Conservation (phyloP, 176 grass and related monocot species). For the Zea mays region Zm-B73-REFERENCE-NAM-5.0 NC_050101.1:47114501-47115000, state of each 20-base stretch:
- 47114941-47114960: constrained; percentile 93
- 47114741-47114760: constrained; percentile 97
- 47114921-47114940: constrained; percentile 95
- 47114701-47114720: constrained; percentile 80
- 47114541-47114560: not conserved
- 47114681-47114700: constrained; percentile 71
- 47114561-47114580: not conserved
- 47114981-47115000: not conserved
- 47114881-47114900: constrained; percentile 69
- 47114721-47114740: constrained; percentile 74
- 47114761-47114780: constrained; percentile 70
- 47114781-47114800: not conserved
- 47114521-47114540: constrained; percentile 83
- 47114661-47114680: constrained; percentile 81
- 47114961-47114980: constrained; percentile 37
- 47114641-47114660: constrained; percentile 89
- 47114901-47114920: constrained; percentile 69
- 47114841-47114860: constrained; percentile 68
- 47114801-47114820: constrained; percentile 3
- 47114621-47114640: constrained; percentile 74
- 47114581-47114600: not conserved
- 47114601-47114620: constrained; percentile 18
- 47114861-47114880: constrained; percentile 80
- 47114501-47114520: constrained; percentile 79
- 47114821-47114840: constrained; percentile 1